Conservation (phyloP, 1,284 basidiomycete genomes). For the Trichosporon coremiiforme region DNA sequence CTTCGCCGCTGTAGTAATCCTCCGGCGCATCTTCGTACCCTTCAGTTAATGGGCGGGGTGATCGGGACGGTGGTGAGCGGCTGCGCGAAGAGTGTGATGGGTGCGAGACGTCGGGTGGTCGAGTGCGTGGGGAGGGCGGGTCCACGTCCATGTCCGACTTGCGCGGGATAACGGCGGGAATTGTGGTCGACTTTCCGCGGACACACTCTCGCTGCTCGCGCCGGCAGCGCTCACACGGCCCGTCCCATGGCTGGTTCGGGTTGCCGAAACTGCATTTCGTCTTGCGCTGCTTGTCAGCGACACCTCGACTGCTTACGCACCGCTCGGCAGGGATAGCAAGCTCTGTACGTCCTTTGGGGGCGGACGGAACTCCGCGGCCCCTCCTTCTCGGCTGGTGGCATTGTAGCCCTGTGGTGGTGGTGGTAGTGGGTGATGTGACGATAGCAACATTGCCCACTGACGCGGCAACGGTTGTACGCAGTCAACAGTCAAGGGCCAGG, state of each 20-base stretch:
- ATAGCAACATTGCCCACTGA: background rate
- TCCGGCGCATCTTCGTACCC: background rate
- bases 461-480: background rate
- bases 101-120: background rate
- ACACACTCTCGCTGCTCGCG: conserved; percentile 27
- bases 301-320: background rate
- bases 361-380: conserved; percentile 17
- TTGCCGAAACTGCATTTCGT: conserved; percentile 30
- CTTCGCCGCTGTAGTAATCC: background rate
- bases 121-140: background rate
- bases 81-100: background rate
- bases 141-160: background rate
- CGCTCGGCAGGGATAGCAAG: conserved; percentile 21
- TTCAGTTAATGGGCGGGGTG: background rate
- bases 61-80: background rate
- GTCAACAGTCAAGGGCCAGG: background rate
- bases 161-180: conserved; percentile 1
- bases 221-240: conserved; percentile 26
- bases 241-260: conserved; percentile 29
- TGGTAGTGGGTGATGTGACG: background rate
- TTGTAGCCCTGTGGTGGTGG: background rate
- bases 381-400: background rate
- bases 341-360: conserved; percentile 25
- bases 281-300: conserved; percentile 23
- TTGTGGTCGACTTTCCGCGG: conserved; percentile 22